Conservation (phyloP, 306 rosid species). For the Astragalus membranaceus region DNA sequence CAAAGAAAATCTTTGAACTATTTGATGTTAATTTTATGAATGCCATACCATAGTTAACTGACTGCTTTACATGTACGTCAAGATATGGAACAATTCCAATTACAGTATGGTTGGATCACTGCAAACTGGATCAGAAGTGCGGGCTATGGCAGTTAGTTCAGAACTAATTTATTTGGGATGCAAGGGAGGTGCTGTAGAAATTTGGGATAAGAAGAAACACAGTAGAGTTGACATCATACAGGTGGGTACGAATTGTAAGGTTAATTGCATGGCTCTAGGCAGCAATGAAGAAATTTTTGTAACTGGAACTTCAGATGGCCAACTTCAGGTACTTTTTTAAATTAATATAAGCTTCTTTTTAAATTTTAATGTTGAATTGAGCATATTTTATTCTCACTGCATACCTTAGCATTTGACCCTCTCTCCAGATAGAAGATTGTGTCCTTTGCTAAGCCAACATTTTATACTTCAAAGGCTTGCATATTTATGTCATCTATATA, state of each 20-base stretch:
- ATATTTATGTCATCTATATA: too few species aligned
- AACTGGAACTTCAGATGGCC: slow-evolving; percentile 80
- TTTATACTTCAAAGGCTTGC: too few species aligned
- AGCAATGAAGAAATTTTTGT: slow-evolving; percentile 65
- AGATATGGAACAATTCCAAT: slow-evolving; percentile 73
- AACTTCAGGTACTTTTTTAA: slow-evolving; percentile 53
- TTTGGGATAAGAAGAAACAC: slow-evolving; percentile 68
- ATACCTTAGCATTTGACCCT: too few species aligned
- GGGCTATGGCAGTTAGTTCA: slow-evolving; percentile 73
- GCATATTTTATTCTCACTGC: too few species aligned
- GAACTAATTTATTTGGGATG: slow-evolving; percentile 78
- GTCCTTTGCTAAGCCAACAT: too few species aligned
- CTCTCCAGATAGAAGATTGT: too few species aligned
- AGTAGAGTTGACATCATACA: slow-evolving; percentile 57
- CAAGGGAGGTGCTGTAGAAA: slow-evolving; percentile 76
- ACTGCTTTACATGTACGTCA: slow-evolving; percentile 3
- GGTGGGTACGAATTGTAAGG: slow-evolving; percentile 53
- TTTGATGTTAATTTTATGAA: slow-evolving; percentile 10
- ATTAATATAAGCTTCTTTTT: background rate
- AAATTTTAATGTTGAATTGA: background rate
- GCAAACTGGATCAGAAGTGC: slow-evolving; percentile 56
- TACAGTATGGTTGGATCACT: slow-evolving; percentile 56
- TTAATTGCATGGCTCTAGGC: slow-evolving; percentile 63
- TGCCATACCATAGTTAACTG: background rate
- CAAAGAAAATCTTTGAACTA: background rate